phyloP scores from a whole-genome alignment of 768 basidiomycete genomes.

The Mycena vitilis region DNA sequence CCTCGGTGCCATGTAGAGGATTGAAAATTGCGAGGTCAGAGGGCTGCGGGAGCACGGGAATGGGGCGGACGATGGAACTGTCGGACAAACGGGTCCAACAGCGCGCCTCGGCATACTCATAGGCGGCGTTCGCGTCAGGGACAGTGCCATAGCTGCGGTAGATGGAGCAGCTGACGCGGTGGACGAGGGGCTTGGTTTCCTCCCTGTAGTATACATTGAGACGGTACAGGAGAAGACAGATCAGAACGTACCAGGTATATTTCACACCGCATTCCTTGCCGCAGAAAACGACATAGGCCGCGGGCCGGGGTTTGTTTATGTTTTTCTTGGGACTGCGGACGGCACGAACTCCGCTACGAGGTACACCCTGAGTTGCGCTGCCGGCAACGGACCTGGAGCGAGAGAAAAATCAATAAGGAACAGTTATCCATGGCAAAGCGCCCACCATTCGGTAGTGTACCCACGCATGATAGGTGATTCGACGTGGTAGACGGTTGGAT shows the following conservation, averaged over 20 bases:
- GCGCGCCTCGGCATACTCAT: background rate
- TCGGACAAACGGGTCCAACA: background rate
- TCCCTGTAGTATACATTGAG: background rate
- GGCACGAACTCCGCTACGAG: background rate
- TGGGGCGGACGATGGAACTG: background rate
- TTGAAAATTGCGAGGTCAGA: background rate
- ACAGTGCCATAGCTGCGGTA: slow-evolving; percentile 7
- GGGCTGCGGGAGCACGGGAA: background rate
- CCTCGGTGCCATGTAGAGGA: slow-evolving; percentile 1
- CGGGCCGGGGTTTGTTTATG: background rate
- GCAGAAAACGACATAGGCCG: background rate
- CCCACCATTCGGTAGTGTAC: background rate
- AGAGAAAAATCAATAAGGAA: background rate
- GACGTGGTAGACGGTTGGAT: background rate
- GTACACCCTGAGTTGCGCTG: background rate
- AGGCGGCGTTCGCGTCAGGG: background rate
- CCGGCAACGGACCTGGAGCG: background rate
- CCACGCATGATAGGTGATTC: background rate
- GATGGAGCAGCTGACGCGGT: background rate
- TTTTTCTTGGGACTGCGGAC: background rate
- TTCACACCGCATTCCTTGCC: background rate
- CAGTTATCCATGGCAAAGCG: background rate
- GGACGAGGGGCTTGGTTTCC: background rate
- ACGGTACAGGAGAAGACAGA: too few species aligned
- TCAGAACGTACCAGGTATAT: too few species aligned